phyloP scores from a whole-genome alignment of 306 rosid species.

The Sesbania bispinosa region DNA sequence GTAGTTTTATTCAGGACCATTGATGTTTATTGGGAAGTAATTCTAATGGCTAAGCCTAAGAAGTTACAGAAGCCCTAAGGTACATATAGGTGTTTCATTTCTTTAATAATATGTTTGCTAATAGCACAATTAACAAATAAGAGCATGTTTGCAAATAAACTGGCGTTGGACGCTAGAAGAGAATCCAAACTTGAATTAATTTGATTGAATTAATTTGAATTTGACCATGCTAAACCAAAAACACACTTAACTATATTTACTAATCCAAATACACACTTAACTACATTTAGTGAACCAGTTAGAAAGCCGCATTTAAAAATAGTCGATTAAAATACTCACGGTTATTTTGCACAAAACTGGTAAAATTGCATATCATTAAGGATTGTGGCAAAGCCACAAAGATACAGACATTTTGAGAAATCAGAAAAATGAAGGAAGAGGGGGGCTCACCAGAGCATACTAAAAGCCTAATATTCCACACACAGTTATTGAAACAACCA shows the following conservation, averaged over 20 bases:
- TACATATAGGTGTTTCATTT: background rate
- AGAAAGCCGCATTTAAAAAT: background rate
- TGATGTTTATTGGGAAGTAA: background rate
- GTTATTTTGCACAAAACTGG: conserved; percentile 36
- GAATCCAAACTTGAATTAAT: too few species aligned
- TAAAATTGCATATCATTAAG: conserved; percentile 26
- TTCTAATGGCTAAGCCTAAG: background rate
- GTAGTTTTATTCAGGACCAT: background rate
- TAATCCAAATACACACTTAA: too few species aligned
- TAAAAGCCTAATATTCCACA: conserved; percentile 42
- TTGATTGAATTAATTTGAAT: too few species aligned
- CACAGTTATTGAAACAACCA: conserved; percentile 50
- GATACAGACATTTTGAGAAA: conserved; percentile 35
- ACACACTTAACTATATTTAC: too few species aligned
- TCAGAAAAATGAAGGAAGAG: background rate
- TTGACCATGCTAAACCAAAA: too few species aligned
- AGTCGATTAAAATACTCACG: background rate
- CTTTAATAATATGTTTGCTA: background rate
- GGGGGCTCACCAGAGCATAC: conserved; percentile 35
- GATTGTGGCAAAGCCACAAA: conserved; percentile 41
- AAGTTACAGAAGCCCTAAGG: too few species aligned
- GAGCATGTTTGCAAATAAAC: too few species aligned
- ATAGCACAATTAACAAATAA: too few species aligned
- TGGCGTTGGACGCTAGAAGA: too few species aligned
- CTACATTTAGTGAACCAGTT: too few species aligned